Evolutionary conservation across 495 filamentous ascomycete genomes (phyloP).

Genomic region (Trichoderma virens): DNA sequence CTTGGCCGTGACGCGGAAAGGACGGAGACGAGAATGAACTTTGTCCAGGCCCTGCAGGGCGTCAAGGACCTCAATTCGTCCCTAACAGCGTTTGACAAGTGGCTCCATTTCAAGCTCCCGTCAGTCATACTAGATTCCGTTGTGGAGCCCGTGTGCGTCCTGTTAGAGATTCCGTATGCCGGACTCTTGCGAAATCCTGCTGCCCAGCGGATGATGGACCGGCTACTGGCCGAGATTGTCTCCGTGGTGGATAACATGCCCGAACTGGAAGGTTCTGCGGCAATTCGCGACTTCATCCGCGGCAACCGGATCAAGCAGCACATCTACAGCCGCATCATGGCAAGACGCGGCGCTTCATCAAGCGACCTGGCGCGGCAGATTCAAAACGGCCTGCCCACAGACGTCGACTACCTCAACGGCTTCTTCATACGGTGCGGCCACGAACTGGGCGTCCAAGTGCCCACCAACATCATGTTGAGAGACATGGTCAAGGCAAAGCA

Average conservation of each 20-base stretch:
- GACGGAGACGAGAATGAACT: neutral
- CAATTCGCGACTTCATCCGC: conserved; percentile 49
- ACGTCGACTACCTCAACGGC: conserved; percentile 76
- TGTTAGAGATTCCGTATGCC: conserved; percentile 66
- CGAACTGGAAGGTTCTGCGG: conserved; percentile 56
- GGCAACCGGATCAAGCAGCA: conserved; percentile 41
- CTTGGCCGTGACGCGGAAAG: neutral
- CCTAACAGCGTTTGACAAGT: conserved; percentile 19
- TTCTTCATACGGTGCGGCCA: conserved; percentile 65
- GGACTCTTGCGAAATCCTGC: conserved; percentile 55
- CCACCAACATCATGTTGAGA: conserved; percentile 45
- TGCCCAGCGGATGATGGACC: conserved; percentile 55
- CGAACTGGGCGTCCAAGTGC: conserved; percentile 56
- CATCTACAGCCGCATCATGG: conserved; percentile 26
- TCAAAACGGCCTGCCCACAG: conserved; percentile 46
- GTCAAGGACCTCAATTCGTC: conserved; percentile 22
- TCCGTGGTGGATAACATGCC: conserved; percentile 33
- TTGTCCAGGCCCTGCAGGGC: neutral
- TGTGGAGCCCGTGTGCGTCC: conserved; percentile 67
- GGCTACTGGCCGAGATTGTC: conserved; percentile 48
- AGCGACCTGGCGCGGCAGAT: conserved; percentile 61
- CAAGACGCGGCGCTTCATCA: conserved; percentile 40
- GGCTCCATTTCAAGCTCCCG: conserved; percentile 51
- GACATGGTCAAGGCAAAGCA: conserved; percentile 29
- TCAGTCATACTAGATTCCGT: conserved; percentile 66